Conservation (phyloP, 139 green algal species). For the Micromonas pusilla region DNA sequence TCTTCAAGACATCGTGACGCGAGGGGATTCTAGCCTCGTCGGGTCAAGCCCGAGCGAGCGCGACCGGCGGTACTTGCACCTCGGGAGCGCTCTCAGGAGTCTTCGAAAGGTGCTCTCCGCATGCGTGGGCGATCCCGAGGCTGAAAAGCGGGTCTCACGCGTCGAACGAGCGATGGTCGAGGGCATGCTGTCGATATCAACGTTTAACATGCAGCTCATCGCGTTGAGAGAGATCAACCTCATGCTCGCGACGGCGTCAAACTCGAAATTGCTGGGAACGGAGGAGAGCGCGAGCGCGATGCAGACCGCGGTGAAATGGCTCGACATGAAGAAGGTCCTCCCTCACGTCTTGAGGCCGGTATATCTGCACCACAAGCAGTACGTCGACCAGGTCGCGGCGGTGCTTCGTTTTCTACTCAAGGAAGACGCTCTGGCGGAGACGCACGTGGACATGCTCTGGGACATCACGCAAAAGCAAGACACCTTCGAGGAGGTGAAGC, state of each 20-base stretch:
- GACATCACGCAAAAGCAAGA: slow-evolving; percentile 65
- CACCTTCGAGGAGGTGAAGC: slow-evolving; percentile 76
- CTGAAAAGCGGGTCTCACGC: neutral
- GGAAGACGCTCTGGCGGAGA: slow-evolving; percentile 40
- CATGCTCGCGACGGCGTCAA: neutral
- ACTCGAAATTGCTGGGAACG: neutral
- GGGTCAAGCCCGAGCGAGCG: neutral
- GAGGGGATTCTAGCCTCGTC: neutral
- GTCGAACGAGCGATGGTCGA: neutral
- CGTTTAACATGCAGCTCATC: slow-evolving; percentile 4
- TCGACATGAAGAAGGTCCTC: neutral
- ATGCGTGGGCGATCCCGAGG: neutral
- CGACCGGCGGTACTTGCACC: neutral
- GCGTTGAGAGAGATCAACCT: neutral
- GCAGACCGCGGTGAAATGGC: neutral
- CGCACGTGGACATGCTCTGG: slow-evolving; percentile 76
- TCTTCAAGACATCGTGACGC: neutral
- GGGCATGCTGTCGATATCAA: neutral
- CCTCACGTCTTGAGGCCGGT: neutral
- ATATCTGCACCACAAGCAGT: slow-evolving; percentile 83
- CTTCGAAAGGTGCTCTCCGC: neutral
- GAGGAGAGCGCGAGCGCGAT: neutral
- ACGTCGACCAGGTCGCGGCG: slow-evolving; percentile 66
- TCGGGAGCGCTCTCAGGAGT: neutral
- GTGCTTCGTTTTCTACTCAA: slow-evolving; percentile 45